A percentile compares a stretch with the other conserved stretches of the same genome.
Conservation (phyloP, 495 filamentous ascomycete species). For the Lasiosphaeris hirsuta region DNA sequence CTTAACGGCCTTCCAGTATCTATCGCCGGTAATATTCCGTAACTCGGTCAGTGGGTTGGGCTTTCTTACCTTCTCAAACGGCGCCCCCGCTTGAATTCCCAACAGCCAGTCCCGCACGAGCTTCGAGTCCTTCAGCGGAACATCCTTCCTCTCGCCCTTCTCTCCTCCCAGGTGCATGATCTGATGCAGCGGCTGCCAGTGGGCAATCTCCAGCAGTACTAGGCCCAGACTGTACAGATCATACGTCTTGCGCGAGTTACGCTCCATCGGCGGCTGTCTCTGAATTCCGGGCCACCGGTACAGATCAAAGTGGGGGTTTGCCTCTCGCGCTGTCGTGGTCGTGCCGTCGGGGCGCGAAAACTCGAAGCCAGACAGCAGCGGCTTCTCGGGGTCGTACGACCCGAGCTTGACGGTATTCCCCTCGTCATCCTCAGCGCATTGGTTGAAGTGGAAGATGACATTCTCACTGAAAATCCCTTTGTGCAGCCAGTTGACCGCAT, state of each 20-base stretch:
- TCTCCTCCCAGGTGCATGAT: constrained; percentile 33
- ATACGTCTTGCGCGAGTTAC: constrained; percentile 44
- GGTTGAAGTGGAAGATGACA: constrained; percentile 43
- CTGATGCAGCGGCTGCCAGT: constrained; percentile 46
- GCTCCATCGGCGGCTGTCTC: constrained; percentile 23
- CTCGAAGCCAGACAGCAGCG: constrained; percentile 27
- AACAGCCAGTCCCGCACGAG: constrained; percentile 28
- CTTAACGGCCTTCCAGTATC: constrained; percentile 24
- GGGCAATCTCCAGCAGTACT: constrained; percentile 48
- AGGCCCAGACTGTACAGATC: constrained; percentile 52
- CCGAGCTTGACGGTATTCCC: neutral
- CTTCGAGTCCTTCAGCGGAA: constrained; percentile 23
- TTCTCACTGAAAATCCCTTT: constrained; percentile 54
- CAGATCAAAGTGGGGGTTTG: constrained; percentile 28
- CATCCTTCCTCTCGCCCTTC: constrained; percentile 1
- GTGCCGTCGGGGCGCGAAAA: constrained; percentile 28
- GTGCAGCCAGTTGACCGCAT: constrained; percentile 57
- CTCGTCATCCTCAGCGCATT: neutral
- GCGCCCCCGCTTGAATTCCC: constrained; percentile 12
- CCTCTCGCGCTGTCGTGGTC: constrained; percentile 25
- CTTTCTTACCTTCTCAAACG: constrained; percentile 10
- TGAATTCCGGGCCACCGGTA: constrained; percentile 33
- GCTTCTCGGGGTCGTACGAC: constrained; percentile 16
- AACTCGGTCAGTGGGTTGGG: constrained; percentile 27
- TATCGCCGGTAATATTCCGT: constrained; percentile 21